Evolutionary conservation across 495 filamentous ascomycete genomes (phyloP).

Genomic region (Elasticomyces elasticus): DNA sequence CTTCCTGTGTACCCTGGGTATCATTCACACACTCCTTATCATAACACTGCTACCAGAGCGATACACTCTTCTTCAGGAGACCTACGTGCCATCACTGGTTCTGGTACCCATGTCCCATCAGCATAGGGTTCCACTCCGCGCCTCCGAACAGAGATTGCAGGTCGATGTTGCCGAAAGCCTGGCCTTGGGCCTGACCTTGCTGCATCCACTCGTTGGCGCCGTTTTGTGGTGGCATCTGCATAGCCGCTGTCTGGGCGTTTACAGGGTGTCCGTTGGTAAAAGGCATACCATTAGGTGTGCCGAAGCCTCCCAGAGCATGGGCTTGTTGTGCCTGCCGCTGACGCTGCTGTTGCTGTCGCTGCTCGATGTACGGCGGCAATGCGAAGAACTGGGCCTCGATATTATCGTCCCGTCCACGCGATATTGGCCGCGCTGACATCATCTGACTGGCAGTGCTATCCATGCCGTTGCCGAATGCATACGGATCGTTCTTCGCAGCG

Average conservation of each 20-base stretch:
- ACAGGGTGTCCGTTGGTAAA: neutral
- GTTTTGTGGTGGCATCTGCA: neutral
- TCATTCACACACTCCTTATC: too few species aligned
- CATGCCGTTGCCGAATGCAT: neutral
- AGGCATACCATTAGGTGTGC: neutral
- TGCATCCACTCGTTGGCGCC: constrained; percentile 1
- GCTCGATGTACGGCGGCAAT: constrained; percentile 45
- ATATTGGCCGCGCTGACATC: neutral
- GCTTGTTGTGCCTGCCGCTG: constrained; percentile 8
- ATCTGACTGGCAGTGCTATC: constrained; percentile 2
- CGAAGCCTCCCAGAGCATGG: constrained; percentile 1
- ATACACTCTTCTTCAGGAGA: too few species aligned
- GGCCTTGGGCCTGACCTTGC: neutral
- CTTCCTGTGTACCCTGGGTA: too few species aligned
- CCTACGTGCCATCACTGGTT: constrained; percentile 2
- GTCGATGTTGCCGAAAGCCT: constrained; percentile 23
- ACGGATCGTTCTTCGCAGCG: constrained; percentile 11
- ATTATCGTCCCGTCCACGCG: constrained; percentile 29
- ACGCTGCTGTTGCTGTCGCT: constrained; percentile 24
- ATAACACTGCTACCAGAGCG: too few species aligned
- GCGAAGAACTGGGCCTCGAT: constrained; percentile 47
- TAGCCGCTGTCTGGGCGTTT: too few species aligned
- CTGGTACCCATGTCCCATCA: constrained; percentile 13
- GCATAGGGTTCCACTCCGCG: constrained; percentile 23
- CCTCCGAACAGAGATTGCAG: constrained; percentile 32